Evolutionary conservation across 1,139 yeast genomes (phyloP), one percentile per base, ranked within the genome.

Genomic region (Pichia sp.): DNA sequence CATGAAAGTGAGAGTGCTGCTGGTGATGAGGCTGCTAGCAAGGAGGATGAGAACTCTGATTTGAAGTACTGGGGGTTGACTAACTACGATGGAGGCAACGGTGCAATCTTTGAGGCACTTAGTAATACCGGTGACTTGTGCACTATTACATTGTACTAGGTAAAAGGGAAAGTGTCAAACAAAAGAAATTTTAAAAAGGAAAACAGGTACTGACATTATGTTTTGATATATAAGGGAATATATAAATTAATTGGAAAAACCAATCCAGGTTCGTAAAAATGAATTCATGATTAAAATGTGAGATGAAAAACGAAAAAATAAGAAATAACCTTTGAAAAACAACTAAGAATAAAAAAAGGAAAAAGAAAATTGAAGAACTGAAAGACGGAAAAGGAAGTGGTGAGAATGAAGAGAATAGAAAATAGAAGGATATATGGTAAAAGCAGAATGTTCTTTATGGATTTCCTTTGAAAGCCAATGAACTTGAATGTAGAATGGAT

Each of bases 71-170:
- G 85, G 84, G 85, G 85, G 11, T 79, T 79, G 61, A 75, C 80
- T 19, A 76, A 75, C 59, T 64, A 80, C 44, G 77, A 77, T 61
- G 80, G 81, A 2, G 72, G 70, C 57, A 67, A 72, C 26, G 65
- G 75, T 41, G 75, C 79, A 56, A 75, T 81, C 13, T 77, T 79
- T 72, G 87, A 82, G 60, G 81, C 81, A 11, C 67, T 80, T 43
- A 74, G 76, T 53, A 74, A 73, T 51, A 75, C 69, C 51, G 73
- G 71, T 11, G 54, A 54, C n/a, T 19, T 54, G 38, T 43, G 48
- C 30, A 46, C 55, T 2, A 45, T 55, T 13, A 54, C 57, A 1
- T 19, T 51, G 4, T 38, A 47, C 45, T 49, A 41, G n/a, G 7
- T 42, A 8, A 15, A 6, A 42, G 16, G n/a, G 7, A 8, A 42